Evolutionary conservation across 2,329 filamentous ascomycete genomes (phyloP).

Genomic region (Alternaria rosae): DNA sequence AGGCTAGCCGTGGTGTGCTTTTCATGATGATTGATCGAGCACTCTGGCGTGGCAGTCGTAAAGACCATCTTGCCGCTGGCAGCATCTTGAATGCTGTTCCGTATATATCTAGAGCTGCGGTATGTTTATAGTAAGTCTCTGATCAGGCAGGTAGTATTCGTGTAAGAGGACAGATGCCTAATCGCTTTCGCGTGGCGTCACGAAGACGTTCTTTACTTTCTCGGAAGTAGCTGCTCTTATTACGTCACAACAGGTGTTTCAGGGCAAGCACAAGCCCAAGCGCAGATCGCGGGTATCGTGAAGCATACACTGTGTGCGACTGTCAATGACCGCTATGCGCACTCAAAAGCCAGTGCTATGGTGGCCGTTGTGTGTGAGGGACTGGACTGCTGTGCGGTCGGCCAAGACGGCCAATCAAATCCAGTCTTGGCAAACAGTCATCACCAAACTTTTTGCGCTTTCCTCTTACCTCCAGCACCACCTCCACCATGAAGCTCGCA

Average conservation of each 20-base stretch:
- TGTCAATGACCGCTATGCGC: neutral
- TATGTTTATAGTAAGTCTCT: neutral
- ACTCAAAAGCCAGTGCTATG: neutral
- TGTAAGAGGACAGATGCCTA: neutral
- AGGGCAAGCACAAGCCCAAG: neutral
- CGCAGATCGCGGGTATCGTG: neutral
- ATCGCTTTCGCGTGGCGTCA: conserved; percentile 8
- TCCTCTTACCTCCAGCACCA: conserved; percentile 7
- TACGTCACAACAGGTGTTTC: conserved; percentile 11
- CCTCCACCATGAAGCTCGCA: conserved; percentile 17
- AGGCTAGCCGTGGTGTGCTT: conserved; percentile 27
- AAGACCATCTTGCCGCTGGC: conserved; percentile 34
- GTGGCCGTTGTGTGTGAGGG: neutral
- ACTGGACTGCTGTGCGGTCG: neutral
- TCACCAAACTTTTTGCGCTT: conserved; percentile 11
- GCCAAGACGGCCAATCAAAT: conserved; percentile 8
- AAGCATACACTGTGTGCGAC: neutral
- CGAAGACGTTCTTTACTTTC: conserved; percentile 1
- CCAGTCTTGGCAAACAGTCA: conserved; percentile 17
- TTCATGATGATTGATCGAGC: conserved; percentile 34
- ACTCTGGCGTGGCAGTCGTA: conserved; percentile 35
- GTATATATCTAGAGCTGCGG: conserved; percentile 1
- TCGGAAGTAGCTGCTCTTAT: conserved; percentile 7
- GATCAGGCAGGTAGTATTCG: conserved; percentile 1
- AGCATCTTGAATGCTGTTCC: conserved; percentile 30